Conservation (phyloP, 176 grass and related monocot species). For the Cenchrus purpureus region DNA sequence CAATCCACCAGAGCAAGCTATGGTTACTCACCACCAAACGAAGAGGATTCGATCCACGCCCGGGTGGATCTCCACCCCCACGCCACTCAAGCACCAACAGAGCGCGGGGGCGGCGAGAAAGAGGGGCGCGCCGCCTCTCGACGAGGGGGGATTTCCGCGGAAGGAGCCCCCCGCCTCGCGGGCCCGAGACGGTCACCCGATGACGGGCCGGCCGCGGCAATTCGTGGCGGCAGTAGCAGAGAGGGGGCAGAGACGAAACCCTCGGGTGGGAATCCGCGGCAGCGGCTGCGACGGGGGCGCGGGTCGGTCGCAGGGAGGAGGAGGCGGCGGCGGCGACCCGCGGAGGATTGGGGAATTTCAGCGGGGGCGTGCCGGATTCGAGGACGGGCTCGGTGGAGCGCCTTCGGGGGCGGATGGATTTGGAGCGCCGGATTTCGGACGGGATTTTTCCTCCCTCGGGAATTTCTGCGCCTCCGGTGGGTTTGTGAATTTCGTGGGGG, state of each 20-base stretch:
- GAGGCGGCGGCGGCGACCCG: slow-evolving; percentile 16
- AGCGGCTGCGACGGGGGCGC: slow-evolving; percentile 1
- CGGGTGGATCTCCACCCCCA: slow-evolving; percentile 29
- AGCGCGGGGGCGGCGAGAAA: neutral
- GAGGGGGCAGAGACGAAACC: neutral
- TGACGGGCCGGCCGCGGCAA: slow-evolving; percentile 12
- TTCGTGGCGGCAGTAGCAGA: slow-evolving; percentile 11
- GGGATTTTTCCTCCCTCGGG: slow-evolving; percentile 39
- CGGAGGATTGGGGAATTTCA: slow-evolving; percentile 39
- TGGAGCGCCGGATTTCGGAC: slow-evolving; percentile 41
- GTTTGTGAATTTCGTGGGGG: slow-evolving; percentile 47
- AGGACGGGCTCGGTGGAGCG: slow-evolving; percentile 4
- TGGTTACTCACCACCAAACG: slow-evolving; percentile 37
- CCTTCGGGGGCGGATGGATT: slow-evolving; percentile 28
- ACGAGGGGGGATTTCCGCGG: slow-evolving; percentile 13
- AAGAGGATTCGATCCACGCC: slow-evolving; percentile 28
- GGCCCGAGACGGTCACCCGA: slow-evolving; percentile 4
- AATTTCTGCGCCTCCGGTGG: slow-evolving; percentile 44
- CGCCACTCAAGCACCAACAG: slow-evolving; percentile 13
- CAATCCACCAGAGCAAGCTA: slow-evolving; percentile 16
- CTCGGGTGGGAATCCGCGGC: slow-evolving; percentile 31
- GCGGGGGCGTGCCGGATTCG: slow-evolving; percentile 34
- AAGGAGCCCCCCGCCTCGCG: slow-evolving; percentile 11
- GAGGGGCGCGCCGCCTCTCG: slow-evolving; percentile 1
- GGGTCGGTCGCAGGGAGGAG: neutral